phyloP scores from a whole-genome alignment of 345 rosid genomes.

The Eutrema japonicum region DNA sequence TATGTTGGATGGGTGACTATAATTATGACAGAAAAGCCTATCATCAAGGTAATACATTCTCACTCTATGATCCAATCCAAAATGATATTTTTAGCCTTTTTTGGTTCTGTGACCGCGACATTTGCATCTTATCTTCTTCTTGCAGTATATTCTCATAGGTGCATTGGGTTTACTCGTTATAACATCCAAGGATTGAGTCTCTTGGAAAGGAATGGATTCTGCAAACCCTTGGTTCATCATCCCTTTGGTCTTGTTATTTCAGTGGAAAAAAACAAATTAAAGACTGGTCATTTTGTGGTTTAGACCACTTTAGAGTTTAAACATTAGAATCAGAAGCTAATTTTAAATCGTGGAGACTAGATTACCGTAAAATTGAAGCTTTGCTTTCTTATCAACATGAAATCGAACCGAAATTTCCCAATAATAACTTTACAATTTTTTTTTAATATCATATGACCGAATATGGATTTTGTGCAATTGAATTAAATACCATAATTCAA shows the following conservation, averaged over 20 bases:
- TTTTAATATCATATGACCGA: not conserved
- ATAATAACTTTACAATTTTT: not conserved
- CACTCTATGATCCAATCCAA: not conserved
- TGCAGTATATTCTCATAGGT: conserved; percentile 86
- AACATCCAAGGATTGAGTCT: conserved; percentile 78
- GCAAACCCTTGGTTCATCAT: conserved; percentile 12
- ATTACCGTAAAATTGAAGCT: conserved; percentile 2
- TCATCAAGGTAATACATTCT: conserved; percentile 63
- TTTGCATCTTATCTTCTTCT: conserved; percentile 23
- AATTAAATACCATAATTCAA: not conserved
- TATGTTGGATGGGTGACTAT: conserved; percentile 98
- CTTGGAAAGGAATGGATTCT: conserved; percentile 30
- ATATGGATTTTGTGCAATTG: not conserved
- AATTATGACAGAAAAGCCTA: conserved; percentile 92
- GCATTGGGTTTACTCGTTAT: conserved; percentile 86
- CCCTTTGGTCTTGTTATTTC: conserved; percentile 21
- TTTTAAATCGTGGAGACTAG: conserved; percentile 24
- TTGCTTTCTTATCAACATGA: not conserved
- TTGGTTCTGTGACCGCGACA: not conserved
- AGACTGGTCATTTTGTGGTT: conserved; percentile 38
- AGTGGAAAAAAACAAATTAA: conserved; percentile 10
- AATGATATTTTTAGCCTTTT: not conserved
- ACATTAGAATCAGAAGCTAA: conserved; percentile 40
- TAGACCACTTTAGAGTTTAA: conserved; percentile 15
- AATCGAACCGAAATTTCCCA: not conserved